phyloP scores from a whole-genome alignment of 768 basidiomycete genomes.

The Lepiota venenata region DNA sequence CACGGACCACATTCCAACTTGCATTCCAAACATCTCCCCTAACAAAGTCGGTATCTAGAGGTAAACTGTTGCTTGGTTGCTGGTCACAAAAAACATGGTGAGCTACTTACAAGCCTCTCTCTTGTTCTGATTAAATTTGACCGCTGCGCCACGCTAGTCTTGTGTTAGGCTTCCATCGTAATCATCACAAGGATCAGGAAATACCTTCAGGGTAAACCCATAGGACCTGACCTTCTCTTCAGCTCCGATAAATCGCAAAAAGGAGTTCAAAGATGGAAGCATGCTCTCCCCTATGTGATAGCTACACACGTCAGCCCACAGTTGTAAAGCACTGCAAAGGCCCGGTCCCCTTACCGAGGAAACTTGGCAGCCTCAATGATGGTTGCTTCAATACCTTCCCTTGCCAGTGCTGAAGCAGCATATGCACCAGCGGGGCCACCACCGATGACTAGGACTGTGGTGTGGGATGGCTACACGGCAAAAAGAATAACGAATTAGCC shows the following conservation, averaged over 20 bases:
- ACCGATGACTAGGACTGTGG: slow-evolving; percentile 33
- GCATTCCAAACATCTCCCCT: slow-evolving; percentile 22
- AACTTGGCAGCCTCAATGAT: slow-evolving; percentile 42
- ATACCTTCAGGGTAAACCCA: slow-evolving; percentile 33
- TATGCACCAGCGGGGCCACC: slow-evolving; percentile 49
- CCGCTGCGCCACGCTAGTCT: slow-evolving; percentile 34
- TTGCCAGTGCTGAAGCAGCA: slow-evolving; percentile 40
- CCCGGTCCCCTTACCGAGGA: slow-evolving; percentile 25
- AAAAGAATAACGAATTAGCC: background rate
- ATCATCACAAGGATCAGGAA: background rate
- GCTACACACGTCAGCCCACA: slow-evolving; percentile 11
- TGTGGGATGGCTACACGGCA: slow-evolving; percentile 14
- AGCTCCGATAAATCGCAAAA: slow-evolving; percentile 32
- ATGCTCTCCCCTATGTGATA: slow-evolving; percentile 39
- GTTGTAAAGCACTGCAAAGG: too few species aligned
- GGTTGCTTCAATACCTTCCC: slow-evolving; percentile 35
- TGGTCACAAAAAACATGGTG: background rate
- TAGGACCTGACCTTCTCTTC: slow-evolving; percentile 28
- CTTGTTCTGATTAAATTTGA: slow-evolving; percentile 35
- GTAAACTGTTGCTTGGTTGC: background rate
- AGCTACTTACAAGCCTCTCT: slow-evolving; percentile 33
- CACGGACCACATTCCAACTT: slow-evolving; percentile 35
- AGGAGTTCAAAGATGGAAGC: slow-evolving; percentile 32
- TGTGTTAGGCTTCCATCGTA: background rate
- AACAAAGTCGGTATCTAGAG: slow-evolving; percentile 32